Percentiles rank a stretch among this genome's conserved stretches.
Evolutionary conservation across 768 basidiomycete species (phyloP).

Genomic region (Krasilnikovozyma curviuscula): DNA sequence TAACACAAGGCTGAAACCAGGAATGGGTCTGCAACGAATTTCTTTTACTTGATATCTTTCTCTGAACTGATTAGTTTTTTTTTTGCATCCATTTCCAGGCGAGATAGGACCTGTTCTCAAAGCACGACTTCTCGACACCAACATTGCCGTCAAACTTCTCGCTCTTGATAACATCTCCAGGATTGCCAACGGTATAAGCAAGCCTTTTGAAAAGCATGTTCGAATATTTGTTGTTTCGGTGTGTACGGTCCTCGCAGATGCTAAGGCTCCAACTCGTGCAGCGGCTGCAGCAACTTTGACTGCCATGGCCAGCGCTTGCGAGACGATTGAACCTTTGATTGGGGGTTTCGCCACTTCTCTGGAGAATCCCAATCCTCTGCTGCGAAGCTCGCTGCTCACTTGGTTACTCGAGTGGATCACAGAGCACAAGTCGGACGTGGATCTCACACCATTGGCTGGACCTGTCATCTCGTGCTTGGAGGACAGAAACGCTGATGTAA

Average conservation of each 20-base stretch:
- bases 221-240: conserved; percentile 58
- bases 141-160: conserved; percentile 77
- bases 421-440: conserved; percentile 33
- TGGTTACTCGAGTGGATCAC: conserved; percentile 71
- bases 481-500: conserved; percentile 74
- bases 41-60: neutral
- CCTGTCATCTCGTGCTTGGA: conserved; percentile 61
- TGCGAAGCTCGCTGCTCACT: conserved; percentile 48
- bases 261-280: conserved; percentile 66
- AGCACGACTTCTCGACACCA: conserved; percentile 69
- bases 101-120: conserved; percentile 82
- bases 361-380: conserved; percentile 70
- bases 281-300: conserved; percentile 60
- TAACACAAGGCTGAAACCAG: conserved; percentile 79
- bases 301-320: conserved; percentile 65
- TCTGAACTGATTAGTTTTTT: neutral
- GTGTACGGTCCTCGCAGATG: conserved; percentile 70
- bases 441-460: conserved; percentile 48
- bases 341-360: conserved; percentile 56
- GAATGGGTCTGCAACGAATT: conserved; percentile 46
- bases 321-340: conserved; percentile 64
- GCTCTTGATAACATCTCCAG: conserved; percentile 78
- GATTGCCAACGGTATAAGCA: conserved; percentile 85
- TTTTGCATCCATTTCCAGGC: conserved; percentile 31
- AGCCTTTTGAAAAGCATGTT: conserved; percentile 75